Percentiles rank a stretch among this genome's conserved stretches.
These are phyloP conservation scores for Trifolium repens DNA, from an alignment of 306 rosid species.

Conservation along the genomic window DNA sequence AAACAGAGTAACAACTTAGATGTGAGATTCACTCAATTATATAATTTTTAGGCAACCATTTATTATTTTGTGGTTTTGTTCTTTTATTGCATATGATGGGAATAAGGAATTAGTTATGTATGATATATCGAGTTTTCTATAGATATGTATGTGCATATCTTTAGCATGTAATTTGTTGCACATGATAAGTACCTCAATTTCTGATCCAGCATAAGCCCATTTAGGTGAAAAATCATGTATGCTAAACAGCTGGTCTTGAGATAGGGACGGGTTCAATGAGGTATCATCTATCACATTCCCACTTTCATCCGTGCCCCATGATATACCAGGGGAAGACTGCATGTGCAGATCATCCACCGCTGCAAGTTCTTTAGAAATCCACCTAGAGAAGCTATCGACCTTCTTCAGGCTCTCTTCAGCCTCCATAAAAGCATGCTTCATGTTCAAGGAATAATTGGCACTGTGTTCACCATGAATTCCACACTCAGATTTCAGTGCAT, in stretches of 20 bases:
- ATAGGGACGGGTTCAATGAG: slow-evolving; percentile 75
- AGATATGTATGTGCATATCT: neutral
- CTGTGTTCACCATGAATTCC: slow-evolving; percentile 56
- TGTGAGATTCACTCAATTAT: neutral
- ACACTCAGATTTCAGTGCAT: slow-evolving; percentile 44
- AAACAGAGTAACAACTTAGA: neutral
- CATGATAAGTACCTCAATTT: slow-evolving; percentile 66
- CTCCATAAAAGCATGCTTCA: slow-evolving; percentile 58
- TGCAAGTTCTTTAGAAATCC: slow-evolving; percentile 77
- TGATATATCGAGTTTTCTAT: neutral
- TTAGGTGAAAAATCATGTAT: slow-evolving; percentile 78
- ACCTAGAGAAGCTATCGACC: slow-evolving; percentile 90
- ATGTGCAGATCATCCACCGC: slow-evolving; percentile 75
- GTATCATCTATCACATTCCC: slow-evolving; percentile 70
- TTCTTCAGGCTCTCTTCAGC: slow-evolving; percentile 76
- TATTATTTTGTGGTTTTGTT: neutral
- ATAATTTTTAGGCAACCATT: slow-evolving; percentile 5
- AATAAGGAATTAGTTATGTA: neutral
- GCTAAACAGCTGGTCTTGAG: slow-evolving; percentile 86
- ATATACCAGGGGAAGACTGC: slow-evolving; percentile 78
- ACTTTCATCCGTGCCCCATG: slow-evolving; percentile 76
- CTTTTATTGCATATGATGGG: neutral
- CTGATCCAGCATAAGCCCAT: slow-evolving; percentile 69
- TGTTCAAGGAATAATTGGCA: slow-evolving; percentile 51
- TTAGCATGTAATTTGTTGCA: neutral